A percentile compares a stretch with the other conserved stretches of the same genome.
These are phyloP conservation scores for Talaromyces thailandensis DNA, from an alignment of 495 filamentous ascomycete genomes.

Conservation along the genomic window DNA sequence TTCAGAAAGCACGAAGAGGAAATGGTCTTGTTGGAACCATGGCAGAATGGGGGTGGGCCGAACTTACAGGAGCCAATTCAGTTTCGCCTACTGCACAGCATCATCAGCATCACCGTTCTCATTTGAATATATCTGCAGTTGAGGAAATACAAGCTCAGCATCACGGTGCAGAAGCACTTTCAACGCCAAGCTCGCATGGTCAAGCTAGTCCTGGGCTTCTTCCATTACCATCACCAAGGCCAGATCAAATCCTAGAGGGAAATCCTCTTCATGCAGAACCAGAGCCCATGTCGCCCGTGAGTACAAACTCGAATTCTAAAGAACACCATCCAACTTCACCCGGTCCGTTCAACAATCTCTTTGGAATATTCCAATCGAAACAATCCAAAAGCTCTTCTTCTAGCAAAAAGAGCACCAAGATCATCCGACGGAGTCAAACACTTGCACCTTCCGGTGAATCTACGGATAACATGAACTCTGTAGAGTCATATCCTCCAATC, in stretches of 20 bases:
- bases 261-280: slow-evolving; percentile 4
- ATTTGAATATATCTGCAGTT: slow-evolving; percentile 17
- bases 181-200: slow-evolving; percentile 14
- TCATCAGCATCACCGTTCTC: slow-evolving; percentile 14
- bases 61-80: slow-evolving; percentile 76
- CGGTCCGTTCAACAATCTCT: slow-evolving; percentile 48
- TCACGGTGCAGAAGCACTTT: slow-evolving; percentile 9
- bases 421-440: slow-evolving; percentile 74
- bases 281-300: not conserved
- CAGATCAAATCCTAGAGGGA: slow-evolving; percentile 14
- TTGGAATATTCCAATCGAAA: slow-evolving; percentile 54
- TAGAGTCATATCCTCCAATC: slow-evolving; percentile 17
- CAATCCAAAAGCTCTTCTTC: slow-evolving; percentile 19
- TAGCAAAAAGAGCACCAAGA: slow-evolving; percentile 49
- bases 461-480: slow-evolving; percentile 20
- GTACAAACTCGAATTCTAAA: not conserved
- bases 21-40: slow-evolving; percentile 87
- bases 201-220: slow-evolving; percentile 11
- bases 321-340: slow-evolving; percentile 13
- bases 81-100: slow-evolving; percentile 28
- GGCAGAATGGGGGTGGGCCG: slow-evolving; percentile 89
- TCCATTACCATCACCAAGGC: slow-evolving; percentile 16
- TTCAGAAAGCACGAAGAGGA: slow-evolving; percentile 89
- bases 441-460: slow-evolving; percentile 31
- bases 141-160: slow-evolving; percentile 11